Evolutionary conservation across 2,329 filamentous ascomycete species (phyloP).

Genomic region (Arthrobotrys megalospora): DNA sequence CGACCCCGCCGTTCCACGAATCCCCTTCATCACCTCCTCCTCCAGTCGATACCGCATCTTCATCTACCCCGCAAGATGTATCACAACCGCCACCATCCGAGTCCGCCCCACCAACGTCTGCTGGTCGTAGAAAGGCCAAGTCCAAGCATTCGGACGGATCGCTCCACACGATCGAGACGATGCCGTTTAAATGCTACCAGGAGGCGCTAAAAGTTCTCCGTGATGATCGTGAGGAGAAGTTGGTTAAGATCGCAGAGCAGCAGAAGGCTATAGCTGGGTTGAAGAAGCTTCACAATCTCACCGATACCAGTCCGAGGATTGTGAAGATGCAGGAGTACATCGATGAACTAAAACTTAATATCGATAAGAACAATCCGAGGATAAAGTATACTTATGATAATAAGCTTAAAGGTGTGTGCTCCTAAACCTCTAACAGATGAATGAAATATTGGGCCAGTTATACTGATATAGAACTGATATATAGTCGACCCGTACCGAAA

Average conservation of each 20-base stretch:
- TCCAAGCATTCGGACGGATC: constrained; percentile 36
- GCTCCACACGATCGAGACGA: constrained; percentile 76
- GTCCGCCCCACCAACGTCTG: not conserved
- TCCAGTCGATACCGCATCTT: constrained; percentile 13
- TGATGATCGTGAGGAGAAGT: constrained; percentile 84
- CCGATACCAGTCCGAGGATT: constrained; percentile 77
- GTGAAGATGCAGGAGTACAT: constrained; percentile 79
- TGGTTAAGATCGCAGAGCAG: constrained; percentile 79
- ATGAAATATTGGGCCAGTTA: too few relatives aligned
- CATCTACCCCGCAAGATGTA: constrained; percentile 68
- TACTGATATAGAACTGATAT: constrained; percentile 2
- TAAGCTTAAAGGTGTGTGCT: constrained; percentile 36
- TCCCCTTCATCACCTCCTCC: constrained; percentile 47
- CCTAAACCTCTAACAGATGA: not conserved
- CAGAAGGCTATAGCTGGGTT: constrained; percentile 77
- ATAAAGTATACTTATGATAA: constrained; percentile 60
- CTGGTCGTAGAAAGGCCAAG: constrained; percentile 21
- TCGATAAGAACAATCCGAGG: constrained; percentile 58
- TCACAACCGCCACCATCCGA: constrained; percentile 66
- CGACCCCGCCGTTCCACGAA: constrained; percentile 36
- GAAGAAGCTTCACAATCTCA: constrained; percentile 74
- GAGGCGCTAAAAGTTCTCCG: constrained; percentile 88
- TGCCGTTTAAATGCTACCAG: constrained; percentile 98
- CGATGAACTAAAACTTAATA: constrained; percentile 81
- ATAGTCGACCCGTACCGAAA: constrained; percentile 87